phyloP scores from a whole-genome alignment of 441 rosid species.

The Dalechampia spathulata region DNA sequence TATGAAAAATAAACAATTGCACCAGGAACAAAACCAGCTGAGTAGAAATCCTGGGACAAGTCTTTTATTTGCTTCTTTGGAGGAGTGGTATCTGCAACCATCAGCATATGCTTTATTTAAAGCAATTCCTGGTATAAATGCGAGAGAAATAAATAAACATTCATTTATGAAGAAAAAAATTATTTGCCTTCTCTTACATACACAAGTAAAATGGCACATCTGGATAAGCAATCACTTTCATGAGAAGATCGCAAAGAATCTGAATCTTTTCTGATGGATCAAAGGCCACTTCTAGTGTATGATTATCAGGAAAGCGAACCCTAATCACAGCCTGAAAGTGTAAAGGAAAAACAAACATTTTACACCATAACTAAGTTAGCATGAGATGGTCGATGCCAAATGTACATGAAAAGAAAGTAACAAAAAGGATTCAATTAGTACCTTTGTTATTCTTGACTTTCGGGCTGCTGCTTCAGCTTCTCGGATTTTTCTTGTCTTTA shows the following conservation, averaged over 20 bases:
- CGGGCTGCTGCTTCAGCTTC: slow-evolving; percentile 88
- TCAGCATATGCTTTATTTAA: slow-evolving; percentile 1
- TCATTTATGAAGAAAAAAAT: neutral
- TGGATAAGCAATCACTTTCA: slow-evolving; percentile 50
- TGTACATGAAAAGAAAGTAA: neutral
- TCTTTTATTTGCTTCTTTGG: slow-evolving; percentile 82
- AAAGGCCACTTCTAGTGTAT: slow-evolving; percentile 20
- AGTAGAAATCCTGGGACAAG: slow-evolving; percentile 62
- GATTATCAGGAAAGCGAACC: slow-evolving; percentile 85
- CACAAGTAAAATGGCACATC: slow-evolving; percentile 71
- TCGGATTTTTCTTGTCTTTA: slow-evolving; percentile 77
- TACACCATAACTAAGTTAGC: neutral
- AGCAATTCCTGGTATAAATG: slow-evolving; percentile 4
- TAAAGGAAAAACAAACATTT: neutral
- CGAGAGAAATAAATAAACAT: neutral
- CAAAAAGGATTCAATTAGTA: slow-evolving; percentile 9
- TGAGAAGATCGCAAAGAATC: slow-evolving; percentile 65
- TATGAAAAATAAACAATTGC: slow-evolving; percentile 84
- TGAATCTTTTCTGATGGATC: slow-evolving; percentile 46
- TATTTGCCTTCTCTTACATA: slow-evolving; percentile 23
- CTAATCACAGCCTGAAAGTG: slow-evolving; percentile 44
- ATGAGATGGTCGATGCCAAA: neutral
- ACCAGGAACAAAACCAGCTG: slow-evolving; percentile 88
- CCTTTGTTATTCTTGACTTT: slow-evolving; percentile 70
- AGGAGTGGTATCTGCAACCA: slow-evolving; percentile 67